Evolutionary conservation across 345 rosid species (phyloP).

Genomic region (Euphorbia pulcherrima): DNA sequence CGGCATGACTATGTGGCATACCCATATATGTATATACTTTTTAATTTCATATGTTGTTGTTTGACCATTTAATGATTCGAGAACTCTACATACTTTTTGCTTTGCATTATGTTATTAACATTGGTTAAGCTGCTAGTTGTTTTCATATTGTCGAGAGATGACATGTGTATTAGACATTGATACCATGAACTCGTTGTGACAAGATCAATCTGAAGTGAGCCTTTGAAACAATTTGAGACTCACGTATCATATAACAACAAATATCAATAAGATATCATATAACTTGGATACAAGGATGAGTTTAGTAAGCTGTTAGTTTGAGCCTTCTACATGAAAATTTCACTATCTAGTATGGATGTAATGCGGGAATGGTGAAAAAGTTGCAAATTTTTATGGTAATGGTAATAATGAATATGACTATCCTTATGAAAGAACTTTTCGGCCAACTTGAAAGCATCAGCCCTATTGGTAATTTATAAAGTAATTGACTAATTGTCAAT

Average conservation of each 20-base stretch:
- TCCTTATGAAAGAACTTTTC: not conserved
- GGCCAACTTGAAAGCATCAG: no score
- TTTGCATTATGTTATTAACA: not conserved
- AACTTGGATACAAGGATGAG: not conserved
- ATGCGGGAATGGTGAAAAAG: not conserved
- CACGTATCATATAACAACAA: no score
- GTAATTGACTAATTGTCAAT: not conserved
- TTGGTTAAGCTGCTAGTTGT: slow-evolving; percentile 3
- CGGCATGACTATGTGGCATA: not conserved
- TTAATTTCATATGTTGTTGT: not conserved
- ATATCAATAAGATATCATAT: no score
- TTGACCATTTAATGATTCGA: not conserved
- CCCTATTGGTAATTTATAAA: not conserved
- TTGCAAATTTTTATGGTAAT: not conserved
- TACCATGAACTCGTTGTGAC: not conserved
- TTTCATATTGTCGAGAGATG: not conserved
- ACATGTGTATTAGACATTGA: not conserved
- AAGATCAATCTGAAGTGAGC: not conserved
- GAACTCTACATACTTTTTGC: not conserved
- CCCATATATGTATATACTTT: not conserved
- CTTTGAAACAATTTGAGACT: not conserved
- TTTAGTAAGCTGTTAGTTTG: not conserved
- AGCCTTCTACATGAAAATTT: not conserved
- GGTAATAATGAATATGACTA: not conserved
- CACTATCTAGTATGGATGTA: not conserved